phyloP scores from a whole-genome alignment of 441 rosid species.

The Populus hybrid region DNA sequence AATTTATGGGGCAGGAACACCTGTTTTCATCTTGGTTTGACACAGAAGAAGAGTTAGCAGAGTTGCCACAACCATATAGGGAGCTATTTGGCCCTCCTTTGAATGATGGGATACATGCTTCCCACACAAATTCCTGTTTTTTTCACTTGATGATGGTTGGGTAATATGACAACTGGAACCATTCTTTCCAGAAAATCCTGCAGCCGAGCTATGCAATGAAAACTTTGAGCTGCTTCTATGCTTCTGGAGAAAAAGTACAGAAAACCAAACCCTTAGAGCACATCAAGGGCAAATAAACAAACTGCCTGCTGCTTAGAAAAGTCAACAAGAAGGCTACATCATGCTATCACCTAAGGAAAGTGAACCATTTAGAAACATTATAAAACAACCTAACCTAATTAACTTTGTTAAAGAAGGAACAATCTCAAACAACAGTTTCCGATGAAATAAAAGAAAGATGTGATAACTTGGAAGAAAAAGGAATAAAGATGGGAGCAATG shows the following conservation, averaged over 20 bases:
- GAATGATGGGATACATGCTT: conserved; percentile 28
- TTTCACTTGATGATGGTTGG: conserved; percentile 29
- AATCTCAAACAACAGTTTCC: too few species aligned
- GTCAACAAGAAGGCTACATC: too few species aligned
- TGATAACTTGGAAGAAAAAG: too few species aligned
- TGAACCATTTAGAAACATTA: too few species aligned
- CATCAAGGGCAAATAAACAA: too few species aligned
- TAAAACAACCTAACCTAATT: too few species aligned
- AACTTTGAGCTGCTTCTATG: conserved; percentile 53
- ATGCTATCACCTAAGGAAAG: too few species aligned
- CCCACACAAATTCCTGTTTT: conserved; percentile 25
- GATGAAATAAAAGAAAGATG: too few species aligned
- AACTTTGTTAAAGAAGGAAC: too few species aligned
- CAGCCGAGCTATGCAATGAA: conserved; percentile 48
- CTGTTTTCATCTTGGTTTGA: conserved; percentile 26
- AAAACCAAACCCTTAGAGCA: conserved; percentile 5
- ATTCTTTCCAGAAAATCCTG: conserved; percentile 44
- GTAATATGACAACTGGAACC: conserved; percentile 28
- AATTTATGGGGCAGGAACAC: conserved; percentile 1
- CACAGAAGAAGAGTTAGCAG: conserved; percentile 23
- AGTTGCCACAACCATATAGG: conserved; percentile 12
- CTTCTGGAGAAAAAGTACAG: conserved; percentile 35
- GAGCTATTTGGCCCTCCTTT: conserved; percentile 25
- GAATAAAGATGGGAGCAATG: too few species aligned
- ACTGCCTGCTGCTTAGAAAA: too few species aligned